These are phyloP conservation scores for Hypomyces rosellus DNA, from an alignment of 2,329 filamentous ascomycete species.

Conservation along the genomic window DNA sequence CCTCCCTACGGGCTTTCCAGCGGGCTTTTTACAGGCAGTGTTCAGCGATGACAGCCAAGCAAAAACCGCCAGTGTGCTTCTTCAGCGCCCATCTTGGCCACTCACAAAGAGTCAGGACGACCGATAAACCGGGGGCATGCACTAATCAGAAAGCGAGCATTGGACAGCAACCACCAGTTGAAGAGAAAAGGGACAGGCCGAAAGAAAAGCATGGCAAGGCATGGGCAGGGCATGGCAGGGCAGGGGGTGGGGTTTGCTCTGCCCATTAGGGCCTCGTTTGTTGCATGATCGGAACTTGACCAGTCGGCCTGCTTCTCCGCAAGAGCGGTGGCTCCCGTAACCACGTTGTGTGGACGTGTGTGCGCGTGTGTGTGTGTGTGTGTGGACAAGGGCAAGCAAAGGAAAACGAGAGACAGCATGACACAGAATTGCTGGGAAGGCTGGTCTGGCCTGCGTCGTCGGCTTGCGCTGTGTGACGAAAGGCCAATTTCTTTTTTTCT, in stretches of 20 bases:
- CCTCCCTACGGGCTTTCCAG: too few relatives aligned
- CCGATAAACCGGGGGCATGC: constrained; percentile 4
- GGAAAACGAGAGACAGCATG: not conserved
- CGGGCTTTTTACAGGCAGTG: too few relatives aligned
- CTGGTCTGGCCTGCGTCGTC: not conserved
- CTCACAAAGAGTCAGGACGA: not conserved
- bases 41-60: not conserved
- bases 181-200: not conserved
- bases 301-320: not conserved
- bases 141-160: constrained; percentile 6
- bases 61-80: not conserved
- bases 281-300: constrained; percentile 3
- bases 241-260: not conserved
- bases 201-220: not conserved
- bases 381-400: not conserved
- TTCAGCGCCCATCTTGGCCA: too few relatives aligned
- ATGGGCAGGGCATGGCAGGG: not conserved
- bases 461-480: not conserved
- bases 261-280: constrained; percentile 5
- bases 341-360: not conserved
- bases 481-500: not conserved
- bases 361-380: not conserved
- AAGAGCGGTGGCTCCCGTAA: constrained; percentile 3
- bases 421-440: not conserved
- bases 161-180: not conserved